phyloP scores from a whole-genome alignment of 2,329 filamentous ascomycete species.

The Pseudocercospora musae region DNA sequence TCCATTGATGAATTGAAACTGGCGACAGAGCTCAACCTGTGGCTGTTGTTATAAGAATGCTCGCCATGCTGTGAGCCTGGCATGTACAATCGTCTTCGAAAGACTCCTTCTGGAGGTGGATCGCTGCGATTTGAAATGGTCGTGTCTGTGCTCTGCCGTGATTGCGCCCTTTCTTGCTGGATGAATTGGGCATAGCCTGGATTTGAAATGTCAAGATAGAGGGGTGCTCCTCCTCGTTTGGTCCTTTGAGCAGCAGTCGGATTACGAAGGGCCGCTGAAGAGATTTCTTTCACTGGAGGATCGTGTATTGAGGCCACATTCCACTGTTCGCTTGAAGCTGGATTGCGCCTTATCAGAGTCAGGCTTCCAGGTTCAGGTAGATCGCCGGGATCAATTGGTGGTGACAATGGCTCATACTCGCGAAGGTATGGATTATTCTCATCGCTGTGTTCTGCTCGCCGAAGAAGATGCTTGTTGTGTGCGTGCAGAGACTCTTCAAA shows the following conservation, averaged over 20 bases:
- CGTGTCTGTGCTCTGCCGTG: slow-evolving; percentile 29
- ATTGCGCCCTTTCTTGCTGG: slow-evolving; percentile 29
- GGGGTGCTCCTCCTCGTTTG: slow-evolving; percentile 41
- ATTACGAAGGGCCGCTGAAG: slow-evolving; percentile 40
- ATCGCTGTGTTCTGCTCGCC: slow-evolving; percentile 20
- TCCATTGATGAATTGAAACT: slow-evolving; percentile 2
- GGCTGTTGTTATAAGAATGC: slow-evolving; percentile 40
- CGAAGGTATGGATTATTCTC: slow-evolving; percentile 28
- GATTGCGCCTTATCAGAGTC: slow-evolving; percentile 52
- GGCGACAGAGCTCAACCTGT: slow-evolving; percentile 8
- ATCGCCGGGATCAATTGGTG: slow-evolving; percentile 9
- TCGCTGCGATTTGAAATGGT: slow-evolving; percentile 24
- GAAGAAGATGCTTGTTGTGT: slow-evolving; percentile 25
- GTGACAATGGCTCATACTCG: slow-evolving; percentile 12
- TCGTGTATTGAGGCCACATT: slow-evolving; percentile 50
- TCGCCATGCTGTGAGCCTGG: slow-evolving; percentile 42
- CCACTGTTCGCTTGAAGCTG: slow-evolving; percentile 49
- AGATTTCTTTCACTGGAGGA: slow-evolving; percentile 43
- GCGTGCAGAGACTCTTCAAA: slow-evolving; percentile 22
- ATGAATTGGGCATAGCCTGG: slow-evolving; percentile 60
- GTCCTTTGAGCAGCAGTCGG: slow-evolving; percentile 28
- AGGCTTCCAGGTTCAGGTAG: slow-evolving; percentile 30
- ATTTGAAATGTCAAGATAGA: slow-evolving; percentile 56
- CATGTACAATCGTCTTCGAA: slow-evolving; percentile 48
- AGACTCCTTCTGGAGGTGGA: slow-evolving; percentile 36